Evolutionary conservation across 2,329 filamentous ascomycete genomes (phyloP).

Genomic region (Leptographium galeiforme): DNA sequence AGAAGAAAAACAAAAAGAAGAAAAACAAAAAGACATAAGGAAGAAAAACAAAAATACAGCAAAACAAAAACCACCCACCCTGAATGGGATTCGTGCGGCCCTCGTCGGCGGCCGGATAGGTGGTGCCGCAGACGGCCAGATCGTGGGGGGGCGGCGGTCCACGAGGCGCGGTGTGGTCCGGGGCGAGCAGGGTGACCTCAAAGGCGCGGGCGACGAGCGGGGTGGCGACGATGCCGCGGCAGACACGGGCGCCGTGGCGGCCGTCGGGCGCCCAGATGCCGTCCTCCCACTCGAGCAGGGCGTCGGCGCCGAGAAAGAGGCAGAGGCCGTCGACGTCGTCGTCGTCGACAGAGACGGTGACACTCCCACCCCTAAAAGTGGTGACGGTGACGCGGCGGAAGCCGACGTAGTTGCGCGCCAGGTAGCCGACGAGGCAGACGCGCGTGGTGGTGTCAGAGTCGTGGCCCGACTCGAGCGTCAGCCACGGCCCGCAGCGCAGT

Average conservation of each 20-base stretch:
- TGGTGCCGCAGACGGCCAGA: constrained; percentile 30
- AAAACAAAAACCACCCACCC: constrained; percentile 20
- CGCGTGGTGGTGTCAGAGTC: not conserved
- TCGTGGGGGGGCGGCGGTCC: constrained; percentile 20
- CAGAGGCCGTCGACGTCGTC: constrained; percentile 34
- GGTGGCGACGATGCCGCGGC: constrained; percentile 40
- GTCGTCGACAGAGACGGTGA: constrained; percentile 24
- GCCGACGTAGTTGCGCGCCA: constrained; percentile 38
- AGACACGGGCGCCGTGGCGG: constrained; percentile 20
- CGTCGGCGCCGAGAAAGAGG: constrained; percentile 33
- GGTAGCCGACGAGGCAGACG: constrained; percentile 33
- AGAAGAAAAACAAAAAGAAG: too few relatives aligned
- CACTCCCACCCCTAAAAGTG: too few relatives aligned
- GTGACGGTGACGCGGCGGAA: constrained; percentile 35
- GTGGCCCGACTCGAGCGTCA: constrained; percentile 18
- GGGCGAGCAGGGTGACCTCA: constrained; percentile 28
- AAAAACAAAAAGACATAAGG: too few relatives aligned
- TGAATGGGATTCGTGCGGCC: constrained; percentile 31
- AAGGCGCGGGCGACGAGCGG: constrained; percentile 37
- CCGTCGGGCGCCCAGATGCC: constrained; percentile 27
- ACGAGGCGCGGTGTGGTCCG: not conserved
- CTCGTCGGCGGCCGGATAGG: constrained; percentile 19
- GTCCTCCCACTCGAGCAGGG: constrained; percentile 44
- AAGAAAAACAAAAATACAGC: not conserved
- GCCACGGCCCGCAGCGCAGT: constrained; percentile 42